These are phyloP conservation scores for Hippophae gyantsensis DNA, from an alignment of 306 rosid genomes.

Conservation along the genomic window DNA sequence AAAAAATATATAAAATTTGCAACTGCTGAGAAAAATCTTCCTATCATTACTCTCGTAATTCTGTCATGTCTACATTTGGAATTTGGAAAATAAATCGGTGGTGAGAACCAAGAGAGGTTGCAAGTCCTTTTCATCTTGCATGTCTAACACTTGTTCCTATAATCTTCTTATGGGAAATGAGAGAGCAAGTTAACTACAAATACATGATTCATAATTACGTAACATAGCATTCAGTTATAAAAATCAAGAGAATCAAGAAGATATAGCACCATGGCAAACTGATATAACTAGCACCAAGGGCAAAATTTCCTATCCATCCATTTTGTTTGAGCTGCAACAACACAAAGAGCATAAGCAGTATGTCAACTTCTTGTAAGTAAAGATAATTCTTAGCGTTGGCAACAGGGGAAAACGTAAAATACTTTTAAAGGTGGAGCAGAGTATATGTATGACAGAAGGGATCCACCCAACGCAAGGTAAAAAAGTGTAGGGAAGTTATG, in stretches of 20 bases:
- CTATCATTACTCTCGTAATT: too few relatives aligned
- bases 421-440: slow-evolving; percentile 98
- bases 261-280: slow-evolving; percentile 83
- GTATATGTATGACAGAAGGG: slow-evolving; percentile 79
- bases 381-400: slow-evolving; percentile 4
- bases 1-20: too few relatives aligned
- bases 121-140: too few relatives aligned
- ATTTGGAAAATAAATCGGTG: too few relatives aligned
- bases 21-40: too few relatives aligned
- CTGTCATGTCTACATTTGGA: too few relatives aligned
- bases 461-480: slow-evolving; percentile 87
- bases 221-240: slow-evolving; percentile 1
- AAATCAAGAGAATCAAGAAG: slow-evolving; percentile 17
- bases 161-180: too few relatives aligned
- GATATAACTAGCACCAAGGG: slow-evolving; percentile 98
- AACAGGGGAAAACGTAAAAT: neutral
- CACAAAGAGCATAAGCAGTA: slow-evolving; percentile 22
- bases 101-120: too few relatives aligned
- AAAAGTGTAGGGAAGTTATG: slow-evolving; percentile 70
- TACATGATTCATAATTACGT: neutral
- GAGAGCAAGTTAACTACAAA: too few relatives aligned
- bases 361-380: slow-evolving; percentile 1
- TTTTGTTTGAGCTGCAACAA: slow-evolving; percentile 83
- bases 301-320: slow-evolving; percentile 98
- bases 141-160: too few relatives aligned